Conservation (phyloP, 2,329 filamentous ascomycete species). For the Apiospora arundinis region DNA sequence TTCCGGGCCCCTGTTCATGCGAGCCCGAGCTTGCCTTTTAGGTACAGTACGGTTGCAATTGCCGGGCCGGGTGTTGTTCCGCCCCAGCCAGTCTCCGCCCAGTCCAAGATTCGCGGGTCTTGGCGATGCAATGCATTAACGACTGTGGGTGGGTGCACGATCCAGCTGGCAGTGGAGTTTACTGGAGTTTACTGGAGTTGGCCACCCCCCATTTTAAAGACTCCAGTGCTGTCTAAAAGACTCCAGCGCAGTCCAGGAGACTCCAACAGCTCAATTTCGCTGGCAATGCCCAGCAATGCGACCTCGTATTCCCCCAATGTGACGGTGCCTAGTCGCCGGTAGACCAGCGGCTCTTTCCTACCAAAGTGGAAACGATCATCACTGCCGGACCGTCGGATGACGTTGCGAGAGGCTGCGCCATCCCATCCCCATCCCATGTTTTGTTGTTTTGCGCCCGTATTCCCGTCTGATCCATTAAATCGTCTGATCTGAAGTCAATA, state of each 20-base stretch:
- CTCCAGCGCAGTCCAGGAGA: neutral
- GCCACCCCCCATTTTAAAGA: neutral
- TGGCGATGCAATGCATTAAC: slow-evolving; percentile 1
- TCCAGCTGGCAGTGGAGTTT: neutral
- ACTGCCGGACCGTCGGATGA: neutral
- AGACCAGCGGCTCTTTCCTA: neutral
- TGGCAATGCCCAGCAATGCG: slow-evolving; percentile 2
- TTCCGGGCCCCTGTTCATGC: neutral
- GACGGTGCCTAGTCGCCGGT: neutral
- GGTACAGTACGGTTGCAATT: too few species aligned
- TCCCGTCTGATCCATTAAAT: neutral
- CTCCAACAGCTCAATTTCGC: too few species aligned
- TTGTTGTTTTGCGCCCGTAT: neutral
- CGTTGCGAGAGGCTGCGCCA: slow-evolving; percentile 8
- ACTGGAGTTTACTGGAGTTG: too few species aligned
- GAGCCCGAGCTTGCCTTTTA: neutral
- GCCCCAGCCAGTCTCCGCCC: neutral
- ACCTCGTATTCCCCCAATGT: slow-evolving; percentile 15
- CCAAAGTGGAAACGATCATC: slow-evolving; percentile 15
- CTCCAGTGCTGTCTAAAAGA: neutral
- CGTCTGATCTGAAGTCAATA: neutral
- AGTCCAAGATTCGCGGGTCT: neutral
- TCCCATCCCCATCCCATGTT: neutral
- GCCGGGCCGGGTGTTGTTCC: neutral
- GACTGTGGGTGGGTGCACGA: too few species aligned